Evolutionary conservation across 2,329 filamentous ascomycete species (phyloP), one percentile per base, ranked within the genome.

Genomic region (Aspergillus jensenii): DNA sequence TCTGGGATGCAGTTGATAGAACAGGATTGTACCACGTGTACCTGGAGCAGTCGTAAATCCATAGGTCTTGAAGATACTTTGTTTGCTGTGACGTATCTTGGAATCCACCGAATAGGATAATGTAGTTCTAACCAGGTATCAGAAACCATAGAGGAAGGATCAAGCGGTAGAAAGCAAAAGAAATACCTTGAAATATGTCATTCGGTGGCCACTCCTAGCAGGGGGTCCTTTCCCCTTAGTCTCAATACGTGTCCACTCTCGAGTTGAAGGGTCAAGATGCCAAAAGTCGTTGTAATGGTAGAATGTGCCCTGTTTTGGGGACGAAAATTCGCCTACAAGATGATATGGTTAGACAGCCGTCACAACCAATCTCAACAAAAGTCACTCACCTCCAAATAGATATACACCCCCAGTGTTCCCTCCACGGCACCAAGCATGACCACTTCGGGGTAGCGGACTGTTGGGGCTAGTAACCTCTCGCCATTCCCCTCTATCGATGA

Each of bases 231-330:
- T 83, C 40, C 76, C 76, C 63, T 87, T 88, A 2, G 82, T 83
- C 74, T 99, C 95, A 35, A 99, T 81, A 60, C 93, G 89, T 56
- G 87, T 90, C 95, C 95, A 99, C 78, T 99, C 95, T 67, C 92
- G 84, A 7, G 85, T 87, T 8, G 83, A 84, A 0, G 93, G 90
- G 70, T 98, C 93, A 44, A 98, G 83, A 50, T 89, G 84, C 93
- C 95, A 99, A 74, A 99, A 98, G 77, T 98, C 95, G 69, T 96
- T 96, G 79, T 99, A 99, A 76, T 99, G 95, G 74, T 99, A 97
- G 70, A 99, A 99, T 0, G 93, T 98, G 4, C 95, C 95, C 76
- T 98, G 95, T 73, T 97, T 98, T 2, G 95, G 95, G 27, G 89
- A 93, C 58, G 90, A 96, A 74, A 99, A 99, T 76, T 99, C 95